Evolutionary conservation across 164 flowering plant species (phyloP).

Genomic region (Liriodendron chinense): DNA sequence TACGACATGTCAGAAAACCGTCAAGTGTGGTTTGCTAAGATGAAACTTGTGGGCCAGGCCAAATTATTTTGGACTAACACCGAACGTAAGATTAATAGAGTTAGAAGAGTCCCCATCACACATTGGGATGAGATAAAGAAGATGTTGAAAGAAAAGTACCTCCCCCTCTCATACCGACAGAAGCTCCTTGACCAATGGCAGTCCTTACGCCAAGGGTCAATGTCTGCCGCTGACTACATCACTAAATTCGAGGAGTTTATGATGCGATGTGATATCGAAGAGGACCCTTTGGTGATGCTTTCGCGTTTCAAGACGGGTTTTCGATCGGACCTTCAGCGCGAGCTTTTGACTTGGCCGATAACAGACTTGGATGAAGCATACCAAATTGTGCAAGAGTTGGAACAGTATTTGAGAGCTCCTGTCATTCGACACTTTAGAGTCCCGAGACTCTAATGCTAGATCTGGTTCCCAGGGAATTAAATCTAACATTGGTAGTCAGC

Average conservation of each 20-base stretch:
- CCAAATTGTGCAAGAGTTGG: too few relatives aligned
- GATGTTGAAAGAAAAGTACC: not conserved
- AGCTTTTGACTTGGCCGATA: too few relatives aligned
- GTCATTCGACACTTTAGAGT: too few relatives aligned
- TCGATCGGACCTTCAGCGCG: too few relatives aligned
- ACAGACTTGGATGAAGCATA: too few relatives aligned
- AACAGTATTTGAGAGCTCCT: too few relatives aligned
- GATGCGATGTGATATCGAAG: too few relatives aligned
- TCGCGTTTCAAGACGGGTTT: too few relatives aligned
- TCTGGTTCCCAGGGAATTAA: too few relatives aligned
- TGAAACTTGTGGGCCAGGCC: not conserved
- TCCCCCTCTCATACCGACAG: not conserved
- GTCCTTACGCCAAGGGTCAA: not conserved
- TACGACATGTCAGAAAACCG: not conserved
- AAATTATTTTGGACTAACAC: not conserved
- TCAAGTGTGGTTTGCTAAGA: not conserved
- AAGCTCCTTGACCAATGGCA: not conserved
- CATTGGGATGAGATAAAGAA: not conserved
- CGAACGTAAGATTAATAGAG: not conserved
- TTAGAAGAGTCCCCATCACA: not conserved
- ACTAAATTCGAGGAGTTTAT: not conserved
- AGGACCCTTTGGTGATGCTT: too few relatives aligned
- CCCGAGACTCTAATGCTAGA: too few relatives aligned
- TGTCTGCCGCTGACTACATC: not conserved
- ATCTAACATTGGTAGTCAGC: too few relatives aligned